Evolutionary conservation across 371 early-diverging fungal genomes (phyloP), one percentile per base, ranked within the genome.

Genomic region (Chytridium lagenaria): DNA sequence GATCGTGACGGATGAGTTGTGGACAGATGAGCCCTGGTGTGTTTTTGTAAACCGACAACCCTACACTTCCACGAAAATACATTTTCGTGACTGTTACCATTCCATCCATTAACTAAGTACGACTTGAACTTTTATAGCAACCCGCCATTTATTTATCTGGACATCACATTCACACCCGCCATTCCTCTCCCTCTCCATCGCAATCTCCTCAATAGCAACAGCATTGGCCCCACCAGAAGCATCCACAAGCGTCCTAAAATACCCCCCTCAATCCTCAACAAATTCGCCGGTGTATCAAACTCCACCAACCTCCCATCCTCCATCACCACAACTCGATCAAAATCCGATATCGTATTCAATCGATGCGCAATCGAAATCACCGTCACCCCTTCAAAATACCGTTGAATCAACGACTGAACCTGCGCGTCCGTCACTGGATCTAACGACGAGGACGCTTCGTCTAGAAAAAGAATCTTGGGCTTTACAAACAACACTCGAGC

Each of bases 301-400:
- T 92, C 90, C 0, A 73, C 74, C 22, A 85, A 44, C 16, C 83
- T 52, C n/a, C 89, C 81, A 22, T 72, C 75, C 50, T 76, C 71
- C 78, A 82, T 31, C n/a, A 82, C 83, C 28, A 77, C 44, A 10
- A 95, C 88, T 67, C 86, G 80, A 80, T 97, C 94, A 71, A 91
- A 94, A 59, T 91, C 92, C 63, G 92, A 85, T 1, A 95, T 36
- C 3, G 80, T 77, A 26, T 72, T 63, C 44, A 94, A 77, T 10
- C 93, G 87, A 70, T 95, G 95, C 16, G 77, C 81, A 55, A 81
- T 74, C 22, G 72, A 70, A 22, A 81, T 59, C 22, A 81, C 89
- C 1, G 93, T 93, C 34, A 83, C 78, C 33, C 84, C 81, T 1
- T 79, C 78, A 77, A 93, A 91, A 28, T 87, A 85, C 1, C 77